These are phyloP conservation scores for Phyllosticta paracitricarpa DNA, from an alignment of 2,329 filamentous ascomycete genomes.

Conservation along the genomic window DNA sequence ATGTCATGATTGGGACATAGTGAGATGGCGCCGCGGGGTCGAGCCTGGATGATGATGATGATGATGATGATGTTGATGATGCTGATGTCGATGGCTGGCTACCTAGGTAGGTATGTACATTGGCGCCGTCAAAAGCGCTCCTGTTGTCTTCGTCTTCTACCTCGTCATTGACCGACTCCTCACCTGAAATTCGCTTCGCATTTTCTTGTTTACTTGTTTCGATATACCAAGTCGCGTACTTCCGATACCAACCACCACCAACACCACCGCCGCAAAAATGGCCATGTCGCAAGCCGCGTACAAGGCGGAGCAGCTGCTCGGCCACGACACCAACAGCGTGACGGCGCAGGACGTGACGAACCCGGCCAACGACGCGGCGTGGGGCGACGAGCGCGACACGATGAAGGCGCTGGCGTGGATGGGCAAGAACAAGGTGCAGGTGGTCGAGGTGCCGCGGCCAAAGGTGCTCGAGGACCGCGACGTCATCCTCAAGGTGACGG, in stretches of 20 bases:
- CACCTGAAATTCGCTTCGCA: background rate
- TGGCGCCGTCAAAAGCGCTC: background rate
- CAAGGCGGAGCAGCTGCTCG: slow-evolving; percentile 54
- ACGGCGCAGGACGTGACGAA: slow-evolving; percentile 55
- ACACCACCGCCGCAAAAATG: slow-evolving; percentile 34
- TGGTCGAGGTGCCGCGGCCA: slow-evolving; percentile 61
- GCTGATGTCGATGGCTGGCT: background rate
- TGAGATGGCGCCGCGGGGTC: background rate
- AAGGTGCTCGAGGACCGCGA: slow-evolving; percentile 63
- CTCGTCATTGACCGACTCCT: background rate
- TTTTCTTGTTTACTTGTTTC: background rate
- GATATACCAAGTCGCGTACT: background rate
- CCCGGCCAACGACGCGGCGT: slow-evolving; percentile 34
- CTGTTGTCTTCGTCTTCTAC: background rate
- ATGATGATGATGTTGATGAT: background rate
- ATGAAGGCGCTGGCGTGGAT: slow-evolving; percentile 81
- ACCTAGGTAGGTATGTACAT: background rate
- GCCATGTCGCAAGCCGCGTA: slow-evolving; percentile 57
- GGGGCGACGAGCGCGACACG: slow-evolving; percentile 22
- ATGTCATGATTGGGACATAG: background rate
- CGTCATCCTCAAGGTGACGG: slow-evolving; percentile 70
- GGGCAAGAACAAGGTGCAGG: slow-evolving; percentile 62
- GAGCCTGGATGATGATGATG: background rate
- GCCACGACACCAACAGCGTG: slow-evolving; percentile 55
- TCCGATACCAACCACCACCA: background rate